Conservation (phyloP, 768 basidiomycete genomes). For the Podaxis sp. region DNA sequence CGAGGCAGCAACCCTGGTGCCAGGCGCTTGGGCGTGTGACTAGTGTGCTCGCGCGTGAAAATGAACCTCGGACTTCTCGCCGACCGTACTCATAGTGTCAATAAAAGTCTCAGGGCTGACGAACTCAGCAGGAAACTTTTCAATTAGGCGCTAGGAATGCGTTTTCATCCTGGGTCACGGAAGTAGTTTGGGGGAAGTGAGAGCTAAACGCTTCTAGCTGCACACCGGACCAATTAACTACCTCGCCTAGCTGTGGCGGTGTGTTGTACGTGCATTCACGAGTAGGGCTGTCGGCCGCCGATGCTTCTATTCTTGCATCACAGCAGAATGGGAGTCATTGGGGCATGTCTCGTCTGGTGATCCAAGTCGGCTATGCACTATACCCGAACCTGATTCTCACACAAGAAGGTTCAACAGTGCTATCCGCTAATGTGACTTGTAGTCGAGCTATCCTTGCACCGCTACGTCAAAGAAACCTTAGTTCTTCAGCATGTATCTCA, state of each 20-base stretch:
- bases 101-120: too few species aligned
- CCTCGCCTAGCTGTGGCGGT: too few species aligned
- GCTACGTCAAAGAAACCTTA: neutral
- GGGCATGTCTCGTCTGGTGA: neutral
- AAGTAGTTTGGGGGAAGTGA: too few species aligned
- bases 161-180: too few species aligned
- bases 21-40: too few species aligned
- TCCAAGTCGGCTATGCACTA: neutral
- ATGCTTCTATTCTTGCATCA: conserved; percentile 1
- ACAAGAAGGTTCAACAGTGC: neutral
- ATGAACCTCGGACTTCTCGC: neutral
- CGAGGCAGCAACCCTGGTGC: too few species aligned
- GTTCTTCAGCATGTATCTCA: conserved; percentile 46
- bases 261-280: too few species aligned
- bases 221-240: too few species aligned
- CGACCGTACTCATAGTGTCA: neutral
- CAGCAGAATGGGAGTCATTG: neutral
- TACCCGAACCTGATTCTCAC: conserved; percentile 8
- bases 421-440: neutral
- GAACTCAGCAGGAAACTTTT: too few species aligned
- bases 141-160: too few species aligned
- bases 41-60: neutral
- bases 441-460: neutral
- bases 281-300: neutral
- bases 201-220: too few species aligned